phyloP scores from a whole-genome alignment of 306 rosid genomes.

The Glycine latifolia region DNA sequence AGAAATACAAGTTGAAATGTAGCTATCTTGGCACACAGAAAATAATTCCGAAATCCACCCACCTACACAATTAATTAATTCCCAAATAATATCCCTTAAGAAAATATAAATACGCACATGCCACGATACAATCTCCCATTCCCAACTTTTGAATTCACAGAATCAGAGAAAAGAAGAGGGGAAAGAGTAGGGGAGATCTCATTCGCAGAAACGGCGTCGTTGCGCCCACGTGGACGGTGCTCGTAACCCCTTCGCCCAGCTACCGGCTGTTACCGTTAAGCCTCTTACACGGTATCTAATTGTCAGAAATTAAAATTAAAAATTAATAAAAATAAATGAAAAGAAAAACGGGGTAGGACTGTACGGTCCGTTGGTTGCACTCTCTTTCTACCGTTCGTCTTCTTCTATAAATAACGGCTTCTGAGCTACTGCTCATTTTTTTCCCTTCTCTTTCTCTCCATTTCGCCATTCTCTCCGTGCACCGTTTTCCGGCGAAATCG shows the following conservation, averaged over 20 bases:
- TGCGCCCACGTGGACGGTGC: conserved; percentile 36
- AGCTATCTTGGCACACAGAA: conserved; percentile 15
- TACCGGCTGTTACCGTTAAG: conserved; percentile 57
- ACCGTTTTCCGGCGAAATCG: conserved; percentile 52
- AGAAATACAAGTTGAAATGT: conserved; percentile 44
- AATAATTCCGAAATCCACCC: conserved; percentile 35
- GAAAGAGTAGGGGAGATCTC: background rate
- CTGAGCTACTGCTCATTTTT: background rate
- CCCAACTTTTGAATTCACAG: conserved; percentile 11
- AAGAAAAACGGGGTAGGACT: conserved; percentile 4
- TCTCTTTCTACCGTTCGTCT: conserved; percentile 8
- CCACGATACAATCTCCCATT: background rate
- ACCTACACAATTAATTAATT: conserved; percentile 46
- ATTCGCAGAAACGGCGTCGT: conserved; percentile 46
- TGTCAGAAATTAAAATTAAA: background rate
- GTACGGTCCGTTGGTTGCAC: conserved; percentile 45
- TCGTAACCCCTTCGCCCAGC: conserved; percentile 26
- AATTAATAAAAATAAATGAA: background rate
- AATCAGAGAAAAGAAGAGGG: too few relatives aligned
- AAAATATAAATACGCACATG: conserved; percentile 41
- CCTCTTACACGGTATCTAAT: background rate
- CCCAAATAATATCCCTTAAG: background rate
- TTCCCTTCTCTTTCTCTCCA: conserved; percentile 23
- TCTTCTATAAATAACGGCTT: conserved; percentile 62
- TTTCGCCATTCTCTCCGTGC: background rate